Evolutionary conservation across 2,329 filamentous ascomycete species (phyloP), one percentile per base, ranked within the genome.

Genomic region (Phialophora verrucosa): DNA sequence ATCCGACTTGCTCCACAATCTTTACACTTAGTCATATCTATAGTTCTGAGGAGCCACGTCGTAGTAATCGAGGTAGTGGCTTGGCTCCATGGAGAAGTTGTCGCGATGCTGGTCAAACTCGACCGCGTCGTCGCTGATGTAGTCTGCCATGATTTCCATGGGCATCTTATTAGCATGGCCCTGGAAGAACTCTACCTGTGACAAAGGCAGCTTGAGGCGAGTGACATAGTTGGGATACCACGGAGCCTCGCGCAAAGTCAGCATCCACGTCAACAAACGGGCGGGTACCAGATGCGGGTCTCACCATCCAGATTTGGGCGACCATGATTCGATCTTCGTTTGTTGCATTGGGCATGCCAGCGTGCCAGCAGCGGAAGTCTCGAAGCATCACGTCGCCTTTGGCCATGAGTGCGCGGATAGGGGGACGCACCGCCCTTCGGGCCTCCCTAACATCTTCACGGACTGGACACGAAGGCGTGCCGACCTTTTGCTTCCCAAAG

Each of bases 291-390:
- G 35, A 57, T 10, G 17, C 23, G 14, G 35, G 23, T 27, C 55
- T 58, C 27, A 63, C 61, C 61, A 63, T 63, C 51, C 54, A 63
- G n/a, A 57, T 58, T 32, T 57, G 47, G 7, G 70, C 74, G 1
- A 76, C 63, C 74, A 76, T 75, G 59, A 74, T 71, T 42, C 74
- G 67, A 50, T 75, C 70, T 27, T 65, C 47, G 38, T 72, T 65
- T 38, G 70, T 74, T 12, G 59, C 32, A 27, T 77, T 77, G 2
- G 75, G 75, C 75, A 77, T 76, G n/a, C 75, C 74, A 3, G 74
- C 75, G 54, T 76, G 75, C 75, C 75, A 77, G 11, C 69, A 68
- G 57, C 75, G 65, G 47, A 76, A 32, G 58, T 76, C 75, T 57
- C 75, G 70, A 25, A 76, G 66, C 68, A 75, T 72, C 55, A 77